A percentile compares a stretch with the other conserved stretches of the same genome.
These are phyloP conservation scores for Phytophthora europaea DNA, from an alignment of 352 stramenopile genomes.

Conservation along the genomic window DNA sequence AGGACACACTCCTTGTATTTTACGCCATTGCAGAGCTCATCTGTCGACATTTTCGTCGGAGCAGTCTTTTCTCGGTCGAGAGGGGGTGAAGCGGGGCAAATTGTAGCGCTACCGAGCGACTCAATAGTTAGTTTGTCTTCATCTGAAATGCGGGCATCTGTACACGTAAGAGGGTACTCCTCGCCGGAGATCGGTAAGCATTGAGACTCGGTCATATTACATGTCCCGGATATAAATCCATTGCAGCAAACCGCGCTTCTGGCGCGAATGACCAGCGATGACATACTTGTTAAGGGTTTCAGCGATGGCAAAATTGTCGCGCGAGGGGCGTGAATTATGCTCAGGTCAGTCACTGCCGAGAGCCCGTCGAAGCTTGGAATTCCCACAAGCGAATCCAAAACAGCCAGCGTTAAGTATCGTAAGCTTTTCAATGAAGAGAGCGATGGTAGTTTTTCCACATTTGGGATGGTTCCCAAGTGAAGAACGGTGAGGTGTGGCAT, in stretches of 20 bases:
- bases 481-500: slow-evolving; percentile 53
- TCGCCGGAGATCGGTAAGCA: slow-evolving; percentile 36
- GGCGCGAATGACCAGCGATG: slow-evolving; percentile 33
- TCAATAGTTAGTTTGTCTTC: slow-evolving; percentile 32
- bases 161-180: slow-evolving; percentile 35
- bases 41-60: slow-evolving; percentile 30
- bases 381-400: slow-evolving; percentile 8
- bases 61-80: slow-evolving; percentile 29
- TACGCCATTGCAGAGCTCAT: slow-evolving; percentile 39
- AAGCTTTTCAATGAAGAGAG: slow-evolving; percentile 38
- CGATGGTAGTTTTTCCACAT: slow-evolving; percentile 43
- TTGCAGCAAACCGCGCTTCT: slow-evolving; percentile 47
- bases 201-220: slow-evolving; percentile 33
- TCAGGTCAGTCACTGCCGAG: slow-evolving; percentile 23
- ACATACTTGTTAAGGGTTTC: slow-evolving; percentile 15
- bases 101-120: slow-evolving; percentile 7
- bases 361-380: slow-evolving; percentile 34
- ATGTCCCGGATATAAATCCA: slow-evolving; percentile 35
- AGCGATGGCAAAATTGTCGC: slow-evolving; percentile 33
- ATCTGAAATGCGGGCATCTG: slow-evolving; percentile 18
- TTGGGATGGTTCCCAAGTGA: slow-evolving; percentile 38
- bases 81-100: slow-evolving; percentile 27
- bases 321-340: slow-evolving; percentile 37
- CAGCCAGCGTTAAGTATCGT: slow-evolving; percentile 35
- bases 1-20: slow-evolving; percentile 45